Conservation (phyloP, 1,284 basidiomycete species). For the Heterobasidion occidentale region DNA sequence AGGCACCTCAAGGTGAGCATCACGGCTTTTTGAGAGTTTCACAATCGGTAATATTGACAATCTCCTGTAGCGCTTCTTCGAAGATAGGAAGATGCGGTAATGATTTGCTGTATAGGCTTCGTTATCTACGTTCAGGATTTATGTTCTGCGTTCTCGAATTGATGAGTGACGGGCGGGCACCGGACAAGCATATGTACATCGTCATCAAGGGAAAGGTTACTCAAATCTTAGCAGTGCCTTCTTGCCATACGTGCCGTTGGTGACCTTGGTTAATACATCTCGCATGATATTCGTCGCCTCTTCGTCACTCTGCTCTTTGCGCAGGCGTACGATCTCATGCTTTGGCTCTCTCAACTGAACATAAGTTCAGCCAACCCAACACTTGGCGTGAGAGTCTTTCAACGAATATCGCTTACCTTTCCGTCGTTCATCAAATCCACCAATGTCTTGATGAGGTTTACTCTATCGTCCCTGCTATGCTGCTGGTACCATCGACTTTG, state of each 20-base stretch:
- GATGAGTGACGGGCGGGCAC: too few species aligned
- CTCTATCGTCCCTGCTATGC: conserved; percentile 30
- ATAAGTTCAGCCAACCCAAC: not conserved
- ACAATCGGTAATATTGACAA: conserved; percentile 4
- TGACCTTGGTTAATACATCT: conserved; percentile 38
- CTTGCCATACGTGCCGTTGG: conserved; percentile 54
- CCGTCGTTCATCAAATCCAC: conserved; percentile 42
- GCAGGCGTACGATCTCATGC: conserved; percentile 57
- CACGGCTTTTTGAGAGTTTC: not conserved
- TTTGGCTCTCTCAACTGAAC: conserved; percentile 55
- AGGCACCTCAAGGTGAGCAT: conserved; percentile 77
- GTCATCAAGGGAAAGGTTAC: conserved; percentile 4
- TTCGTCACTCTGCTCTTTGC: conserved; percentile 39
- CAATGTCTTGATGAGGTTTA: conserved; percentile 40
- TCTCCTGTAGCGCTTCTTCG: conserved; percentile 67
- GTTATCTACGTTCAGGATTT: conserved; percentile 9
- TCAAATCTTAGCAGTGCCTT: conserved; percentile 61
- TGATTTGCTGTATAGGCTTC: not conserved
- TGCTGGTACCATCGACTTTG: conserved; percentile 65
- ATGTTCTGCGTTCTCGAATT: not conserved
- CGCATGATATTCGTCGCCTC: conserved; percentile 41
- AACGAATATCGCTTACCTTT: conserved; percentile 33
- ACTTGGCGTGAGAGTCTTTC: not conserved
- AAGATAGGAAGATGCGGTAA: conserved; percentile 79
- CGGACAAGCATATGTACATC: not conserved